Base-by-base conservation (phyloP, 306 rosid genomes). In the Abrus pulchellus region DNA sequence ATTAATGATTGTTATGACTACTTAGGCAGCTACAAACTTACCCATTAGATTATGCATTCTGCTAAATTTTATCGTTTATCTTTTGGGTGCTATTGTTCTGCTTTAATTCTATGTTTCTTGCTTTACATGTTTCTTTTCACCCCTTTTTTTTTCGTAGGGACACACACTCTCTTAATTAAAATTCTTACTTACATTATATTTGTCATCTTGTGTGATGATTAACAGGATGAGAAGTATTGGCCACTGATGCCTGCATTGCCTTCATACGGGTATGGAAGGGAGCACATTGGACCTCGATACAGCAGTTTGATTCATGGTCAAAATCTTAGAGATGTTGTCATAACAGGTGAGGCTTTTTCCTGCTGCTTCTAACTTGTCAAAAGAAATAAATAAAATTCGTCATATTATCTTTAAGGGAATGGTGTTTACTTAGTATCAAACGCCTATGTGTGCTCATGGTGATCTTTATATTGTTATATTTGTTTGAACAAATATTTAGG, bases 231-330 rank as follows among this genome's bases (percentile, higher is more conserved):
- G 72, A 91, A 89, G 72, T 91, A 82, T 79, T 94, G 98, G 98
- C 90, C 93, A 1, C 66, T 92, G 80, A 82, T 94, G 97, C 97
- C 98, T 76, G 92, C 98, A 20, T 87, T 94, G 86, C 97, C 98
- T 87, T 94, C 98, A n/a, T 94, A 94, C 82, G 98, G 98, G 55
- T 86, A 92, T 79, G 98, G 98, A 50, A 89, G 98, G 88, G 98
- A 94, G 85, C 98, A 86, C 76, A 77, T 73, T 54, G 98, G 98
- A 12, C 94, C 98, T 66, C 91, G 97, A 9, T 94, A 85, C 68
- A 86, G 93, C 76, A 94, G 98, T 84, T 86, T 94, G 84, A 94
- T 92, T 77, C 97, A 94, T 61, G 98, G 94, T 73, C 98, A 92
- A 87, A 87, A 92, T 85, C 98, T 94, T 74, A 90, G n/a, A 82